Evolutionary conservation across 2,329 filamentous ascomycete species (phyloP), one percentile per base, ranked within the genome.

Genomic region (Seiridium cupressi): DNA sequence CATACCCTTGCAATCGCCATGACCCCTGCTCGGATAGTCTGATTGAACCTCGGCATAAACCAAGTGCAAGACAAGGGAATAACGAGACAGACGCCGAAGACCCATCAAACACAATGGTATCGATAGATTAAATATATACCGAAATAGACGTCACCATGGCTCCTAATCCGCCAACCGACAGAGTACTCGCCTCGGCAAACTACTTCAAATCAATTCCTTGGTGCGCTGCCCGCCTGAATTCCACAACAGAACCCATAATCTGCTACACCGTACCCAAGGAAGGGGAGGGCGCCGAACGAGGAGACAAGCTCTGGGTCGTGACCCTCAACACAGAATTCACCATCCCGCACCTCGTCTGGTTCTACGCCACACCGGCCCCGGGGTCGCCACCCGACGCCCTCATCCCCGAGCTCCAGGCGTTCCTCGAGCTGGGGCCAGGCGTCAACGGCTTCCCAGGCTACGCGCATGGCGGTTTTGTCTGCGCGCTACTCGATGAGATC

Each of bases 401-500:
- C 18, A 31, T 60, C 26, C 34, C 44, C 3, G 35, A 55, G 34
- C 38, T 55, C 32, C 18, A 34, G 34, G 51, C 58, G 8, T 49
- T 60, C 10, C 13, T 26, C 35, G 35, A 11, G 47, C 69, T 84
- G 1, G 80, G 78, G 1, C 65, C 73, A 48, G 79, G 75, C n/a
- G 63, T 83, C 55, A 81, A 82, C 63, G 81, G 82, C 3, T 77
- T 77, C 60, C 73, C 79, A 1, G 60, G 71, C 5, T 74, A 79
- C 9, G 65, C 74, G 3, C 82, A 84, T 64, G 81, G 82, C 9
- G 81, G 81, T 1, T 76, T 83, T 35, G 73, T 78, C 5, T 76
- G 78, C 1, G 77, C 77, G 0, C 60, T 84, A 13, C 65, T 84
- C 34, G 81, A 84, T 61, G 81, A 84, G 65, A 66, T 70, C 3